These are phyloP conservation scores for Trifolium dubium DNA, from an alignment of 306 rosid genomes.

Conservation along the genomic window DNA sequence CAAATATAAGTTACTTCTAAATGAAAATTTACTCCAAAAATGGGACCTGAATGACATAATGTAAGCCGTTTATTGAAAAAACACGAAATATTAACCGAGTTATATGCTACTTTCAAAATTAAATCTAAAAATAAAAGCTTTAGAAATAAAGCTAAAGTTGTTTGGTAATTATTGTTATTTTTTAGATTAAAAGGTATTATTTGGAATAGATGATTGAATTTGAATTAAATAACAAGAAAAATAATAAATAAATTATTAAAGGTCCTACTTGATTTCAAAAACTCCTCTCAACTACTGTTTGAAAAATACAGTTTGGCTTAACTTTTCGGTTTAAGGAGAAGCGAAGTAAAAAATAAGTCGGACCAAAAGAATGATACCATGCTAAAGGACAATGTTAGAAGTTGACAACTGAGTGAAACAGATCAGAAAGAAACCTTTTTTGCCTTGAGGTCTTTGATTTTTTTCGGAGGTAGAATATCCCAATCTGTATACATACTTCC, in stretches of 20 bases:
- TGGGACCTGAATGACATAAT: slow-evolving; percentile 1
- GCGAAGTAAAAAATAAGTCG: background rate
- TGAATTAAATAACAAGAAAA: too few species aligned
- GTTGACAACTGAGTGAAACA: slow-evolving; percentile 19
- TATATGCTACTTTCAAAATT: background rate
- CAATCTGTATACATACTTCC: slow-evolving; percentile 67
- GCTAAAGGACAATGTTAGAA: slow-evolving; percentile 8
- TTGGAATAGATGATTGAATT: background rate
- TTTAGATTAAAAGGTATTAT: background rate
- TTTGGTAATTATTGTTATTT: background rate
- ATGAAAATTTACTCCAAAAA: background rate
- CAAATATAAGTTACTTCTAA: slow-evolving; percentile 15
- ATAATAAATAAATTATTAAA: too few species aligned
- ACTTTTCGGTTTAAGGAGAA: too few species aligned
- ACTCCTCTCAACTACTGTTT: too few species aligned
- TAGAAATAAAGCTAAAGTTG: background rate
- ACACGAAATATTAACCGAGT: slow-evolving; percentile 8
- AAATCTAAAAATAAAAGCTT: too few species aligned
- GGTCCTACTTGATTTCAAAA: too few species aligned
- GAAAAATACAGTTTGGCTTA: too few species aligned
- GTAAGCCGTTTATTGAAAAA: slow-evolving; percentile 5
- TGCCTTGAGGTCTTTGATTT: slow-evolving; percentile 62
- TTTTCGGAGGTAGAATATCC: slow-evolving; percentile 69
- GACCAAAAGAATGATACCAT: slow-evolving; percentile 23
- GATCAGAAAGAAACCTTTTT: slow-evolving; percentile 52